Evolutionary conservation across 2,329 filamentous ascomycete species (phyloP).

Genomic region (Sphaerulina vaccinii): DNA sequence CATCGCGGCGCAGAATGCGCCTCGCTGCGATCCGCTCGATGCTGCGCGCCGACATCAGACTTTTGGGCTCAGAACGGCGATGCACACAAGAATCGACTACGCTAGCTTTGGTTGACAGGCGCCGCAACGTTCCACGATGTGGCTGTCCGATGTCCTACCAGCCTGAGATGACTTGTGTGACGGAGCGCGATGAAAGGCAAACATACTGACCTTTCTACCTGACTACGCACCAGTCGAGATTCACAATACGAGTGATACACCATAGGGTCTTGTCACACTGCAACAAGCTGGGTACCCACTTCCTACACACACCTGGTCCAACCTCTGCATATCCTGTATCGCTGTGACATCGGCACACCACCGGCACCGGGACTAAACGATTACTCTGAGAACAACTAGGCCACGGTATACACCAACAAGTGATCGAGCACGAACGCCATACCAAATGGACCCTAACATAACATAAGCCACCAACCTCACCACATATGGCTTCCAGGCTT

Average conservation of each 20-base stretch:
- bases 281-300: neutral
- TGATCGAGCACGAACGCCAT: neutral
- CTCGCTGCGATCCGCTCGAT: conserved; percentile 6
- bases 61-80: conserved; percentile 10
- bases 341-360: neutral
- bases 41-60: neutral
- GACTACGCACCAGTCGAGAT: conserved; percentile 1
- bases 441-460: conserved; percentile 12
- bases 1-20: neutral
- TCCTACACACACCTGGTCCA: neutral
- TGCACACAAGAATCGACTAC: neutral
- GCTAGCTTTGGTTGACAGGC: neutral
- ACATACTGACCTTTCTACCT: neutral
- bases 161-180: conserved; percentile 4
- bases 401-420: neutral
- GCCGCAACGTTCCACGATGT: neutral
- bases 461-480: conserved; percentile 10
- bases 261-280: neutral
- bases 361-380: neutral
- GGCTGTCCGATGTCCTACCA: conserved; percentile 5
- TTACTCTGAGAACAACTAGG: neutral
- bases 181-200: neutral
- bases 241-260: neutral
- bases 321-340: neutral
- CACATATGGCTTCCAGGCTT: conserved; percentile 13